Percentiles rank a stretch among this genome's conserved stretches.
These are phyloP conservation scores for Colletotrichum australisinense DNA, from an alignment of 2,329 filamentous ascomycete genomes.

Conservation along the genomic window DNA sequence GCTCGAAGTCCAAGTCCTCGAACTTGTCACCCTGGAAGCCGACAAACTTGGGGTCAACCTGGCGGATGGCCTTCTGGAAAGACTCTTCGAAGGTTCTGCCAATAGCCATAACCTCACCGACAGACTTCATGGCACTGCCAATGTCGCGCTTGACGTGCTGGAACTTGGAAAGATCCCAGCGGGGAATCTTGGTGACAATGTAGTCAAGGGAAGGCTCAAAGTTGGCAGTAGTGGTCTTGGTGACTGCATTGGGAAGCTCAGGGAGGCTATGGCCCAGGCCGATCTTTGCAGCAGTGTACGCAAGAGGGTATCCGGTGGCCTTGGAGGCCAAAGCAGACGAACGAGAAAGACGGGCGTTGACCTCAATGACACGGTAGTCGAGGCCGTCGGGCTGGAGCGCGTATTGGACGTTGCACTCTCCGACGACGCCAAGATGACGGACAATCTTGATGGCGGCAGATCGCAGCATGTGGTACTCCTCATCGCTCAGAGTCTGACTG, in stretches of 20 bases:
- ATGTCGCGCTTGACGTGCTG: conserved; percentile 98
- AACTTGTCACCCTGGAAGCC: conserved; percentile 98
- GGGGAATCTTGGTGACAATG: conserved; percentile 97
- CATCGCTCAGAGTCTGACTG: conserved; percentile 95
- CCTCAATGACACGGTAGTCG: conserved; percentile 98
- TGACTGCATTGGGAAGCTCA: conserved; percentile 96
- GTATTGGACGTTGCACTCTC: conserved; percentile 92
- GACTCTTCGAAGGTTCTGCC: conserved; percentile 98
- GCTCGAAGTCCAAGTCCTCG: conserved; percentile 88
- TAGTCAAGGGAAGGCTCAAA: conserved; percentile 98
- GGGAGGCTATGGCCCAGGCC: conserved; percentile 95
- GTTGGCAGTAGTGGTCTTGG: conserved; percentile 98
- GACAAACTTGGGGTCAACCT: conserved; percentile 91
- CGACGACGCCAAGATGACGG: conserved; percentile 94
- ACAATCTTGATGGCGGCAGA: conserved; percentile 98
- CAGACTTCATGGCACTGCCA: conserved; percentile 98
- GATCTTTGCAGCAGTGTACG: conserved; percentile 98
- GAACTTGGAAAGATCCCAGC: conserved; percentile 99
- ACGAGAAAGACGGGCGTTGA: conserved; percentile 97
- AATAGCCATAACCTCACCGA: conserved; percentile 99
- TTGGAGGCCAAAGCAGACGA: conserved; percentile 98
- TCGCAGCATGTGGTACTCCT: conserved; percentile 99
- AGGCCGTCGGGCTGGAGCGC: conserved; percentile 95
- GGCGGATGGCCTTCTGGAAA: conserved; percentile 98
- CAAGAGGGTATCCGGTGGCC: conserved; percentile 95